Evolutionary conservation across 805 yeast genomes (phyloP).

Genomic region (Danielia oregonensis): DNA sequence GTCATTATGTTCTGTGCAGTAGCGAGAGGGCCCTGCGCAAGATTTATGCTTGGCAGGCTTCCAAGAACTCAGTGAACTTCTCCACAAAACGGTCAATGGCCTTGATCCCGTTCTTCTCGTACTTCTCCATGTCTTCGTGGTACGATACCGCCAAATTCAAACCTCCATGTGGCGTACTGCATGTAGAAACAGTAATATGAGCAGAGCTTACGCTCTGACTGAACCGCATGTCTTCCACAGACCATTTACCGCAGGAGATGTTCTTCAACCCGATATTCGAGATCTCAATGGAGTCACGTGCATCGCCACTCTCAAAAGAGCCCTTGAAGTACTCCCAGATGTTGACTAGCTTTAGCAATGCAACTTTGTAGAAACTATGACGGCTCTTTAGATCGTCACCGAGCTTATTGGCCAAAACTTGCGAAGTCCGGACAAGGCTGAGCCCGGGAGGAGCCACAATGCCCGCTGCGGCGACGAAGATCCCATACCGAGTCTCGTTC

Average conservation of each 20-base stretch:
- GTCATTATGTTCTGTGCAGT: too few relatives aligned
- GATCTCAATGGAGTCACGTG: constrained; percentile 11
- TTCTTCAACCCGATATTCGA: constrained; percentile 11
- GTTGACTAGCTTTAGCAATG: constrained; percentile 8
- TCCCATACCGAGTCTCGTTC: constrained; percentile 8
- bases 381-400: constrained; percentile 2
- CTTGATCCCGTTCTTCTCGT: neutral
- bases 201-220: constrained; percentile 12
- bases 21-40: too few relatives aligned
- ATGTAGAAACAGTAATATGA: constrained; percentile 10
- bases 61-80: neutral
- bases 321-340: constrained; percentile 6
- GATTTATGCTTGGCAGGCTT: too few relatives aligned
- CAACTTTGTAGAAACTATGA: constrained; percentile 4
- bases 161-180: constrained; percentile 11
- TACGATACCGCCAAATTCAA: constrained; percentile 9
- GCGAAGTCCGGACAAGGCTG: constrained; percentile 1
- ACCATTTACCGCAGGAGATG: constrained; percentile 4
- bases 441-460: constrained; percentile 2
- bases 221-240: constrained; percentile 7
- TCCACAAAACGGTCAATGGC: neutral
- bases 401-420: constrained; percentile 2
- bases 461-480: constrained; percentile 5
- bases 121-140: constrained; percentile 5
- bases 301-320: neutral